Percentiles rank a stretch among this genome's conserved stretches.
Evolutionary conservation across 352 stramenopile species (phyloP).

Genomic region (Phytophthora meadii): DNA sequence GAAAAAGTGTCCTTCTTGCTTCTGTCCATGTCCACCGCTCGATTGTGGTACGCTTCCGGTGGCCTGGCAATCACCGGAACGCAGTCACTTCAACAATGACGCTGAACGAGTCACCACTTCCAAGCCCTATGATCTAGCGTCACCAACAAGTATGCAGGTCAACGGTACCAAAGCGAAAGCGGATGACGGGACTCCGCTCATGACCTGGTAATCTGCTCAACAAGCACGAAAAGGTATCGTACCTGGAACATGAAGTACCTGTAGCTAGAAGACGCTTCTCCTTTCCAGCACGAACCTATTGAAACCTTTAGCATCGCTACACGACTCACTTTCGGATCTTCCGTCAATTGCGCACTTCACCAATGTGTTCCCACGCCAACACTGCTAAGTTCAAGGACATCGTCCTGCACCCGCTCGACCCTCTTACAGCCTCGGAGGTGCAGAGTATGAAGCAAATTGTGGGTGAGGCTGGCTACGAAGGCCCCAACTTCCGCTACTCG

Average conservation of each 20-base stretch:
- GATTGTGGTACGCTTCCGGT: slow-evolving; percentile 36
- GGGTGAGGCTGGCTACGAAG: slow-evolving; percentile 35
- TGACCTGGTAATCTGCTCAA: slow-evolving; percentile 14
- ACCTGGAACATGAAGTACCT: neutral
- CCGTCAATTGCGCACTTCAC: neutral
- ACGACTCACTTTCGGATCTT: slow-evolving; percentile 17
- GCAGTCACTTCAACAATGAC: slow-evolving; percentile 7
- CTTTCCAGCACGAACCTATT: neutral
- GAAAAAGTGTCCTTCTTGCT: slow-evolving; percentile 8
- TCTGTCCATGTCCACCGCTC: too few relatives aligned
- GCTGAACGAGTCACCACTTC: slow-evolving; percentile 10
- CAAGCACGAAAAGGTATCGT: neutral
- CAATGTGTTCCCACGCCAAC: slow-evolving; percentile 32
- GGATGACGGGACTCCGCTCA: slow-evolving; percentile 6
- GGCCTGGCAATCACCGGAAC: slow-evolving; percentile 26
- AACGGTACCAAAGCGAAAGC: neutral
- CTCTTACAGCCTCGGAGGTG: slow-evolving; percentile 43
- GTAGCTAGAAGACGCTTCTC: neutral
- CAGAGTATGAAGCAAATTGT: slow-evolving; percentile 45
- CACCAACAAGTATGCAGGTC: too few relatives aligned
- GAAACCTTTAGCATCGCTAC: neutral
- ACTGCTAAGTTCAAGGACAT: slow-evolving; percentile 12
- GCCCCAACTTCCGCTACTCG: slow-evolving; percentile 43
- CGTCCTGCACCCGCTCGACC: slow-evolving; percentile 45
- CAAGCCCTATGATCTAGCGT: slow-evolving; percentile 9